phyloP scores from a whole-genome alignment of 495 filamentous ascomycete species.

The Penicillium canescens region DNA sequence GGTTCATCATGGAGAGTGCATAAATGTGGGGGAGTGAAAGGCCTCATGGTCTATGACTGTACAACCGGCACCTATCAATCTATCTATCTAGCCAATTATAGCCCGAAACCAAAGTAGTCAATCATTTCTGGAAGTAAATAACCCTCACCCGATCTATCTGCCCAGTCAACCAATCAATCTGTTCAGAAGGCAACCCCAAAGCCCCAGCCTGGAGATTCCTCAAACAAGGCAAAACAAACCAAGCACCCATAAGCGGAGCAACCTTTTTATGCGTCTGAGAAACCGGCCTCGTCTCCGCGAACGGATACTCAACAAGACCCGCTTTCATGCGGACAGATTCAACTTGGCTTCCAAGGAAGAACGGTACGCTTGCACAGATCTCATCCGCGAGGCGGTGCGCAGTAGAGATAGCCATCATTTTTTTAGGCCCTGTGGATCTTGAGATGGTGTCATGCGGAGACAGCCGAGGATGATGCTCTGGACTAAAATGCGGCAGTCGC shows the following conservation, averaged over 20 bases:
- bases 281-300: slow-evolving; percentile 25
- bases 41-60: no score
- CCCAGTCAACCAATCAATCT: slow-evolving; percentile 27
- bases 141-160: slow-evolving; percentile 35
- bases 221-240: slow-evolving; percentile 31
- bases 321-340: slow-evolving; percentile 29
- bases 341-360: slow-evolving; percentile 40
- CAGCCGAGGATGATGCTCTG: slow-evolving; percentile 51
- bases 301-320: slow-evolving; percentile 37
- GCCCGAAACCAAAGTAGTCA: neutral
- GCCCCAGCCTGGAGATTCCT: slow-evolving; percentile 22
- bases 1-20: no score
- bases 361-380: slow-evolving; percentile 44
- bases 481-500: slow-evolving; percentile 56
- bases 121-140: slow-evolving; percentile 30
- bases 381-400: slow-evolving; percentile 37
- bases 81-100: neutral
- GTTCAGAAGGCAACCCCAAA: slow-evolving; percentile 25
- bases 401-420: slow-evolving; percentile 4
- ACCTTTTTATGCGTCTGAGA: slow-evolving; percentile 29
- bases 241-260: slow-evolving; percentile 39
- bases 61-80: neutral
- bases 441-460: slow-evolving; percentile 20
- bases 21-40: no score
- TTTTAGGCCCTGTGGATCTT: slow-evolving; percentile 8